phyloP scores from a whole-genome alignment of 2,329 filamentous ascomycete species.

The Peltaster fructicola region DNA sequence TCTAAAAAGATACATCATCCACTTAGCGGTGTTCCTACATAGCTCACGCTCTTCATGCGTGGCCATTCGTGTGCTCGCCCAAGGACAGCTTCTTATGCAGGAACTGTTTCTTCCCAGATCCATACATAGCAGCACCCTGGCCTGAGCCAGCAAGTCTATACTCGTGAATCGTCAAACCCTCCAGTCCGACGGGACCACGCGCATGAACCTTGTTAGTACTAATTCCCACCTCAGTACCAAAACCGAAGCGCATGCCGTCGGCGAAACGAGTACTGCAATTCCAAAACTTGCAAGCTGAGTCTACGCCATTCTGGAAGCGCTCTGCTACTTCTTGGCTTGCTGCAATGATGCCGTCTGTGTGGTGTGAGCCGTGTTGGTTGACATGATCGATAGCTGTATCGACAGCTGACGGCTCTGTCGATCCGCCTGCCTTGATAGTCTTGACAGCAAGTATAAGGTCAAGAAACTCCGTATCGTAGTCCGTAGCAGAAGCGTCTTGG shows the following conservation, averaged over 20 bases:
- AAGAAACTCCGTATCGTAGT: conserved; percentile 82
- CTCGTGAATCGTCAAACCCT: conserved; percentile 94
- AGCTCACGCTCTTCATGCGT: too few species aligned
- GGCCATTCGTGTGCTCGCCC: too few species aligned
- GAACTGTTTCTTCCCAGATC: conserved; percentile 35
- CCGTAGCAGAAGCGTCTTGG: conserved; percentile 46
- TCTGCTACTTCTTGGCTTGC: conserved; percentile 49
- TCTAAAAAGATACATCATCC: too few species aligned
- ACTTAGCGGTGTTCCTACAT: too few species aligned
- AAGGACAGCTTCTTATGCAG: conserved; percentile 35
- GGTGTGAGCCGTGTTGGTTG: conserved; percentile 79
- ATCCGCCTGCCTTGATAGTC: conserved; percentile 36
- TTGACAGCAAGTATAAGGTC: conserved; percentile 72
- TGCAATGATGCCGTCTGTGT: conserved; percentile 85
- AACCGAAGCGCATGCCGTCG: conserved; percentile 92
- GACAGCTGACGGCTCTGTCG: conserved; percentile 22
- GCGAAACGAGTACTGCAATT: conserved; percentile 89
- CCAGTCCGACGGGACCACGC: conserved; percentile 78
- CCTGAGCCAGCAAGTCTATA: conserved; percentile 75
- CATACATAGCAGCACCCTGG: conserved; percentile 64
- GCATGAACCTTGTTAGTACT: conserved; percentile 98
- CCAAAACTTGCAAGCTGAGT: conserved; percentile 90
- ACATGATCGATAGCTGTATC: conserved; percentile 70
- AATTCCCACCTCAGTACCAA: conserved; percentile 95
- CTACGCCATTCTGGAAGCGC: conserved; percentile 66